Base-by-base conservation (phyloP, 176 grass and related monocot genomes). In the Musa troglodytarum region DNA sequence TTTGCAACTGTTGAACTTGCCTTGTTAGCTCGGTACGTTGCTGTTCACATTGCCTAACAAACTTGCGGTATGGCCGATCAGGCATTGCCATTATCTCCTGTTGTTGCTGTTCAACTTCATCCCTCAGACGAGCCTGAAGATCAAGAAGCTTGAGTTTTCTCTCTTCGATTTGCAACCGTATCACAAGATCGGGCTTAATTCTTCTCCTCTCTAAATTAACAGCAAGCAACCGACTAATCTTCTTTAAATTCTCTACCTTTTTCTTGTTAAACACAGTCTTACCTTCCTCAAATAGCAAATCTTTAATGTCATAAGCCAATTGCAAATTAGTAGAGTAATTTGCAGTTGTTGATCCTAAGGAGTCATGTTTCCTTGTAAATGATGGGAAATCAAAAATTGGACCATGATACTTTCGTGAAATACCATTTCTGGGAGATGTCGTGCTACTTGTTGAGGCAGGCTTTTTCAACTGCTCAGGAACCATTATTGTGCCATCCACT, bases 51-150 rank as follows among this genome's bases (percentile, higher is more conserved):
- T 99, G 91, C 56, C 83, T 99, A 11, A 92, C 85, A 81, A 99
- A 99, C 25, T 99, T 94, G 51, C 88, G 86, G 25, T 99, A 94
- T 86, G 87, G 74, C 74, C 91, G 86, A 59, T 92, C 96, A 71
- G 86, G 81, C 88, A 94, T 94, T 74, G 86, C 76, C 90, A 99
- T 95, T 74, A 95, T 99, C 84, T 99, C 91, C 54, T 99, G 91
- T 20, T 95, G 88, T 81, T 89, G 88, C 59, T 89, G 84, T 69
- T 99, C 90, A 87, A 99, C 84, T 79, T 89, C 95, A 82, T 91
- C 82, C 80, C 91, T 92, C 76, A 94, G 62, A 50, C 86, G 86
- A 76, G 84, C 78, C 76, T 99, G 95, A 58, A 78, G 84, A 62
- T 92, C 84, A 69, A 91, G 74, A 69, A 94, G 86, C 84, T 83